Evolutionary conservation across 345 rosid species (phyloP), one percentile per base, ranked within the genome.

Genomic region (Passiflora organensis): DNA sequence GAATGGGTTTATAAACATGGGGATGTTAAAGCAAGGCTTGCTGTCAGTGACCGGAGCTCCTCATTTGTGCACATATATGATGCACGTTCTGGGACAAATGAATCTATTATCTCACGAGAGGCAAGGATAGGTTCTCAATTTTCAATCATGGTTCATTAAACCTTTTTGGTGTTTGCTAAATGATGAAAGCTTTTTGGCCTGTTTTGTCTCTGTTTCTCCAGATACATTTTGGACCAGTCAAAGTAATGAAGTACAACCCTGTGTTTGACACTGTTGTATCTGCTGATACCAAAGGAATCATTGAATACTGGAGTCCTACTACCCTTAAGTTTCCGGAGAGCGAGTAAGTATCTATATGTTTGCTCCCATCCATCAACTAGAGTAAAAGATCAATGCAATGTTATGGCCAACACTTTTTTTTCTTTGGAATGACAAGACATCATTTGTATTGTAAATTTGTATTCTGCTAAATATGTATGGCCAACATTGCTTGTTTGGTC

Each of bases 1-100:
- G 99, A 93, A 59, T 93, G 96, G 95, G 97, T 89, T 24, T 89
- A 81, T 64, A 84, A 80, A 65, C 97, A 80, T 76, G 99, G 97
- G 39, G 97, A 89, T 76, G 96, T 86, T 53, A 93, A 78, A 73
- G 91, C 95, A 67, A 82, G 67, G 79, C 87, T 91, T 77, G 98
- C 96, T 60, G 65, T 91, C 46, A 84, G 93, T 70, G 98, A 86
- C 59, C 78, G 80, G 15, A 59, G 80, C 77, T 86, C 96, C 47
- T 71, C 87, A 18, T 77, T 76, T 55, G 91, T 91, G 51, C 85
- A 80, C 66, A 72, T 88, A 49, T 88, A 86, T 78, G 98, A 91
- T 91, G 87, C 98, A 21, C 76, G 89, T 59, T 72, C 93, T 59
- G 98, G 95, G 72, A 72, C 95, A 41, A 89, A 83, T 46, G 85